These are phyloP conservation scores for Coniochaeta hoffmannii DNA, from an alignment of 2,329 filamentous ascomycete genomes.

Conservation along the genomic window DNA sequence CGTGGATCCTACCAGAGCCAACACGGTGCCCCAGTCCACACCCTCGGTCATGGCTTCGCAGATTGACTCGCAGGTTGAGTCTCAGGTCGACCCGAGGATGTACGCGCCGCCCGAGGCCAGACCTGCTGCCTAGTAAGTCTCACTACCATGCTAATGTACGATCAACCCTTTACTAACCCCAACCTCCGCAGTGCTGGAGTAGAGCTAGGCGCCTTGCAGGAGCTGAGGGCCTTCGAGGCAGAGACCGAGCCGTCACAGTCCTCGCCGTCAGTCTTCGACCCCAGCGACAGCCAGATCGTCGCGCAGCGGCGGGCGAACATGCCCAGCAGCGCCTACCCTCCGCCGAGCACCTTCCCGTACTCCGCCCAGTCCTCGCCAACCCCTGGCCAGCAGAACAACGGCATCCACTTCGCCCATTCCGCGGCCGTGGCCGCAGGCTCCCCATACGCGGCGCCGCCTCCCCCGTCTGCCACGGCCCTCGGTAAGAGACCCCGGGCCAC, in stretches of 20 bases:
- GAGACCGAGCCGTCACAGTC: not conserved
- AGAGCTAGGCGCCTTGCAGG: not conserved
- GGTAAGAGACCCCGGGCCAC: slow-evolving; percentile 4
- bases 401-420: not conserved
- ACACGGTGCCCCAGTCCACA: not conserved
- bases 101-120: not conserved
- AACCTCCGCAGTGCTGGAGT: not conserved
- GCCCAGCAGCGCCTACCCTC: not conserved
- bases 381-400: not conserved
- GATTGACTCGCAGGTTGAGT: slow-evolving; percentile 3
- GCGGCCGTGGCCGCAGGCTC: not conserved
- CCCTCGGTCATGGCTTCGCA: not conserved
- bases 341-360: not conserved
- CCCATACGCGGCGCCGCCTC: not conserved
- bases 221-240: not conserved
- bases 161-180: not conserved
- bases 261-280: not conserved
- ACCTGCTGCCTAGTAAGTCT: not conserved
- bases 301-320: not conserved
- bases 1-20: not conserved
- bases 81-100: slow-evolving; percentile 1
- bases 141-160: not conserved
- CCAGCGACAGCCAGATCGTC: not conserved
- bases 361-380: not conserved
- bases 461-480: not conserved